phyloP scores from a whole-genome alignment of 345 rosid genomes.

The Heritiera fomes region DNA sequence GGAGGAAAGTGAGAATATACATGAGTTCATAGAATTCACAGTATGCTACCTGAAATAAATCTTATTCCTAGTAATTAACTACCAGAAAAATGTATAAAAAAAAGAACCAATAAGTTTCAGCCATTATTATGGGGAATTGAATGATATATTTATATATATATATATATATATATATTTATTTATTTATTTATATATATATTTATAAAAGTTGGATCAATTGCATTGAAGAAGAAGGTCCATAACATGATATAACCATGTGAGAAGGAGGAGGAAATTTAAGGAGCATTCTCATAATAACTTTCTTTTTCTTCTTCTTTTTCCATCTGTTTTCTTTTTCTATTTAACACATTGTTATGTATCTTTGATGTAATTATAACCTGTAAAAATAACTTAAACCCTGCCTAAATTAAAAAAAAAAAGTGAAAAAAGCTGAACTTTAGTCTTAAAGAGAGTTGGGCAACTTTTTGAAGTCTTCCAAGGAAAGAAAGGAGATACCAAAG shows the following conservation, averaged over 20 bases:
- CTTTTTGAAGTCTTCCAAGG: no score
- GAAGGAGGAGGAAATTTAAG: not conserved
- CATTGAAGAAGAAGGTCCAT: not conserved
- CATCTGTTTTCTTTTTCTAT: no score
- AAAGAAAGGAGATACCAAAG: no score
- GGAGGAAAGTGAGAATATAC: not conserved
- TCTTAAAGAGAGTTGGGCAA: no score
- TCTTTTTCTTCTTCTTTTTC: not conserved
- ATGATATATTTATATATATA: not conserved
- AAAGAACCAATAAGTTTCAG: not conserved
- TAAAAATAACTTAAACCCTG: no score
- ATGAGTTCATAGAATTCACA: not conserved
- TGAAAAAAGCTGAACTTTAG: no score
- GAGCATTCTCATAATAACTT: not conserved
- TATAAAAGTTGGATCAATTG: not conserved
- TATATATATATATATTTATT: not conserved
- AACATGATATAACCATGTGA: not conserved
- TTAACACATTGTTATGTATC: no score
- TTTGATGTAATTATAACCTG: no score
- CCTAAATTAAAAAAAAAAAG: no score
- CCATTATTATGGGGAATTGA: not conserved
- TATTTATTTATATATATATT: no score
- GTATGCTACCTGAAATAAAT: not conserved
- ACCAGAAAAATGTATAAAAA: not conserved
- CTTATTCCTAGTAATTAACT: not conserved